Conservation (phyloP, 805 yeast genomes). For the Ogataea pignaliae region DNA sequence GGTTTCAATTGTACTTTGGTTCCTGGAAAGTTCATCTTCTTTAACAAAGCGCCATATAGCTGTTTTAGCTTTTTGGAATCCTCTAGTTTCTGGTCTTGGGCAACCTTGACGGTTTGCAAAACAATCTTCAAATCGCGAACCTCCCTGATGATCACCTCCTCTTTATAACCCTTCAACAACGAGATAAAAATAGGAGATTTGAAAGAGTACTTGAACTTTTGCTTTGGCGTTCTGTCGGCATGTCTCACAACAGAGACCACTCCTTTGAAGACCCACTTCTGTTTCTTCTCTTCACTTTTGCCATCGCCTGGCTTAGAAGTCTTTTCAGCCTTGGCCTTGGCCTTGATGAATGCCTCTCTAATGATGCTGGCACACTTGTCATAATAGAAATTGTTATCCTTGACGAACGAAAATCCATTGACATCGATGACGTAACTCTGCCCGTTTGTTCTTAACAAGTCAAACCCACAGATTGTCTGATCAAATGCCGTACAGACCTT, state of each 20-base stretch:
- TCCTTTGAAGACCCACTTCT: constrained; percentile 96
- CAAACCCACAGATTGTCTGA: constrained; percentile 97
- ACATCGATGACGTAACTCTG: constrained; percentile 92
- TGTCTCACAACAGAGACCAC: constrained; percentile 88
- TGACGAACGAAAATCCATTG: constrained; percentile 96
- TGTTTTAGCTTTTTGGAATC: constrained; percentile 74
- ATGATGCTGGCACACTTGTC: constrained; percentile 77
- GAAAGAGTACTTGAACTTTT: constrained; percentile 93
- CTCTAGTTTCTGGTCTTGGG: constrained; percentile 74
- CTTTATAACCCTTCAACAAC: constrained; percentile 86
- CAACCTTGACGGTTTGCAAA: constrained; percentile 75
- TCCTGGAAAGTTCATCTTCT: constrained; percentile 88
- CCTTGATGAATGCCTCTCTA: constrained; percentile 66
- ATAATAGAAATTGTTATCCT: constrained; percentile 83
- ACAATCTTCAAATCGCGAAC: constrained; percentile 83
- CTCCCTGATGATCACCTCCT: constrained; percentile 92
- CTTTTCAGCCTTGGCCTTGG: constrained; percentile 41
- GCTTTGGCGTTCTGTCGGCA: constrained; percentile 98
- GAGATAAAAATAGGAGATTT: constrained; percentile 82
- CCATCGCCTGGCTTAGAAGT: constrained; percentile 29
- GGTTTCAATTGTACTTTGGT: constrained; percentile 96
- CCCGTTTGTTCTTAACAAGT: constrained; percentile 83
- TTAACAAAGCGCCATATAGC: constrained; percentile 77
- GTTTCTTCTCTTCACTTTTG: constrained; percentile 55
- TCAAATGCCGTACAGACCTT: constrained; percentile 72